A percentile compares a stretch with the other conserved stretches of the same genome.
phyloP scores from a whole-genome alignment of 495 filamentous ascomycete species.

The Elasticomyces elasticus region DNA sequence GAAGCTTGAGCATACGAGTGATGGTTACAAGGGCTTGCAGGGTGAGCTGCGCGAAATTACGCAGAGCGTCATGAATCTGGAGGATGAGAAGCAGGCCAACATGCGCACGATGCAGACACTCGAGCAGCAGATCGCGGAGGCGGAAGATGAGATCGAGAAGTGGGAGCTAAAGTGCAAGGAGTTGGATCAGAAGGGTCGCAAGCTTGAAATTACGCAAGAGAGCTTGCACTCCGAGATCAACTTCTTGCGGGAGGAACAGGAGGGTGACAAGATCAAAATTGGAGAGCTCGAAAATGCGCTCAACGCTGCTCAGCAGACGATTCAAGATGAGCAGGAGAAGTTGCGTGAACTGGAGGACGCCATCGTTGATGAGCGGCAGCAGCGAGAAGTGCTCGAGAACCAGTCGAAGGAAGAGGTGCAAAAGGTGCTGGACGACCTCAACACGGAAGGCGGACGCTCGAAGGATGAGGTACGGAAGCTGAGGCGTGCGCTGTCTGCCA shows the following conservation, averaged over 20 bases:
- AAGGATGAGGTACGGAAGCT: slow-evolving; percentile 81
- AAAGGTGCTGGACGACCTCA: slow-evolving; percentile 72
- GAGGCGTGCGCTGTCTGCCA: slow-evolving; percentile 66
- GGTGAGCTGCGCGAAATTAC: slow-evolving; percentile 84
- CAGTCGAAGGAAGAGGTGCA: slow-evolving; percentile 83
- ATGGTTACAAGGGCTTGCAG: slow-evolving; percentile 76
- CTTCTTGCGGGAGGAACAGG: slow-evolving; percentile 94
- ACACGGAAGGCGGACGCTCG: slow-evolving; percentile 62
- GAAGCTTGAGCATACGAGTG: slow-evolving; percentile 59
- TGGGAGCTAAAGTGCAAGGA: slow-evolving; percentile 53
- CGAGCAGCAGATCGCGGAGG: slow-evolving; percentile 32
- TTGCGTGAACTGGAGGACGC: slow-evolving; percentile 67
- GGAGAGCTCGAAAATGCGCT: slow-evolving; percentile 78
- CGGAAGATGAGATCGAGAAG: slow-evolving; percentile 39
- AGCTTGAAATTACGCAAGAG: slow-evolving; percentile 82
- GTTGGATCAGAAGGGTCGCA: slow-evolving; percentile 71
- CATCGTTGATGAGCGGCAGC: slow-evolving; percentile 66
- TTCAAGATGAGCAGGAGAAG: slow-evolving; percentile 74
- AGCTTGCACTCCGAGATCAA: slow-evolving; percentile 85
- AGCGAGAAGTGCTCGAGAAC: slow-evolving; percentile 74
- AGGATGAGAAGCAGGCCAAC: slow-evolving; percentile 57
- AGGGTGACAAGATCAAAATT: slow-evolving; percentile 95
- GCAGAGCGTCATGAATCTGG: slow-evolving; percentile 71
- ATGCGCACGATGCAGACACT: slow-evolving; percentile 30
- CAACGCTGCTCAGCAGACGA: slow-evolving; percentile 57